These are phyloP conservation scores for Aeschynomene evenia DNA, from an alignment of 306 rosid genomes.

Conservation along the genomic window DNA sequence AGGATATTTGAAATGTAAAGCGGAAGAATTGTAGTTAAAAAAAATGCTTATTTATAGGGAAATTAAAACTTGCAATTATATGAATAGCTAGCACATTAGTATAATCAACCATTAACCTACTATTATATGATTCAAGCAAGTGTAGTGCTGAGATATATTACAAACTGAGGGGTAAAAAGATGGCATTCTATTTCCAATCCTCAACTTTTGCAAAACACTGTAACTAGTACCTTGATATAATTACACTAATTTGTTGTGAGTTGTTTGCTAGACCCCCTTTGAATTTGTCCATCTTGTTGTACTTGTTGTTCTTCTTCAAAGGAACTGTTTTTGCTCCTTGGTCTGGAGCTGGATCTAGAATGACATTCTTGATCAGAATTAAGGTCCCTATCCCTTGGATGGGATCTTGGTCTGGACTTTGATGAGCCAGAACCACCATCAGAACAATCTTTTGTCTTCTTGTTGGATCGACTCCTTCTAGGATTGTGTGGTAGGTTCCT, in stretches of 20 bases:
- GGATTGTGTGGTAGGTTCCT: conserved; percentile 39
- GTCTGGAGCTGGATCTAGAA: conserved; percentile 24
- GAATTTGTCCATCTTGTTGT: conserved; percentile 31
- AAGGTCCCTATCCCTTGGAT: conserved; percentile 21
- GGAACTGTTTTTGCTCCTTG: conserved; percentile 27
- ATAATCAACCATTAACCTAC: background rate
- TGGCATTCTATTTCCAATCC: background rate
- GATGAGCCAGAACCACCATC: conserved; percentile 35
- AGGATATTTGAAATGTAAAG: background rate
- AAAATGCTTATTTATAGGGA: background rate
- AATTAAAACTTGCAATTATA: background rate
- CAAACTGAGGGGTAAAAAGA: background rate
- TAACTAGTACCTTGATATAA: conserved; percentile 10
- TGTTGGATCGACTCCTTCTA: conserved; percentile 55
- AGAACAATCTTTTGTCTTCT: conserved; percentile 44
- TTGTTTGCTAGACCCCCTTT: conserved; percentile 35
- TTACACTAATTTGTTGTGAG: conserved; percentile 22
- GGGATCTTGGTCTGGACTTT: conserved; percentile 40
- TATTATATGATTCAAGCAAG: background rate
- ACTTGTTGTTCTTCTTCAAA: conserved; percentile 38
- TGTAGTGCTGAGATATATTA: background rate
- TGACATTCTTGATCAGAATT: background rate
- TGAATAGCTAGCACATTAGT: background rate
- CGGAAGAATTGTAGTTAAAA: background rate
- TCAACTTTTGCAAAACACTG: conserved; percentile 22